These are phyloP conservation scores for Amyloporia xantha DNA, from an alignment of 768 basidiomycete genomes.

Conservation along the genomic window DNA sequence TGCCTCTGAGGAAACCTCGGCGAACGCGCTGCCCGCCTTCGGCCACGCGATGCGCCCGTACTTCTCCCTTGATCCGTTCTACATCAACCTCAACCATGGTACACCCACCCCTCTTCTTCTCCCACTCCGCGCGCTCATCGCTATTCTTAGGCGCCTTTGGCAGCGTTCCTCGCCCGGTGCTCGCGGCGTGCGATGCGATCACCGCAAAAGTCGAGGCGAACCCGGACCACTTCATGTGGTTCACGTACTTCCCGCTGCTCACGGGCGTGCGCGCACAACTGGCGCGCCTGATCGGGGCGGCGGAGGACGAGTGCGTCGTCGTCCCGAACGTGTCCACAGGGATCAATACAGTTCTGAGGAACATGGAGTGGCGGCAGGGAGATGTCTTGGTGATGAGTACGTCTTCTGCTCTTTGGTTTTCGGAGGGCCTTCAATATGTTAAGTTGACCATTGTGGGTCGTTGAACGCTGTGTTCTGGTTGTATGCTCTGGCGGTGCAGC, in stretches of 20 bases:
- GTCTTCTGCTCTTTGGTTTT: no score
- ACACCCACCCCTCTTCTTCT: no score
- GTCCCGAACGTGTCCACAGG: conserved; percentile 58
- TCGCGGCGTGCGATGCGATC: conserved; percentile 35
- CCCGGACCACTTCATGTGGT: conserved; percentile 50
- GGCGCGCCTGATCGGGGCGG: conserved; percentile 41
- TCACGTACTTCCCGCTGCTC: conserved; percentile 30
- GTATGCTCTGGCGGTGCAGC: conserved; percentile 28
- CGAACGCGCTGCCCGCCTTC: conserved; percentile 35
- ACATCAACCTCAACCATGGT: conserved; percentile 59
- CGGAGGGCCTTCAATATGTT: no score
- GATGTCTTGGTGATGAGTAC: no score
- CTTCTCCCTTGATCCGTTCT: conserved; percentile 48
- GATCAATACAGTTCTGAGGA: conserved; percentile 55
- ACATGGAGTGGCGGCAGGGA: conserved; percentile 54
- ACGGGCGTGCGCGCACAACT: conserved; percentile 36
- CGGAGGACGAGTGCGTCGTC: conserved; percentile 47
- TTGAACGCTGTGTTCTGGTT: conserved; percentile 31
- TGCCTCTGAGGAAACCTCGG: no score
- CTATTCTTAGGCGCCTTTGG: conserved; percentile 58
- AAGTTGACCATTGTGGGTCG: no score
- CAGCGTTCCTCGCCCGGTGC: conserved; percentile 46
- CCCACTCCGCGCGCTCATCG: background rate
- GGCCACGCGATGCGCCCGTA: conserved; percentile 48
- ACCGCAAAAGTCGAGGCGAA: conserved; percentile 41